Evolutionary conservation across 345 rosid genomes (phyloP).

Genomic region (Heritiera fomes): DNA sequence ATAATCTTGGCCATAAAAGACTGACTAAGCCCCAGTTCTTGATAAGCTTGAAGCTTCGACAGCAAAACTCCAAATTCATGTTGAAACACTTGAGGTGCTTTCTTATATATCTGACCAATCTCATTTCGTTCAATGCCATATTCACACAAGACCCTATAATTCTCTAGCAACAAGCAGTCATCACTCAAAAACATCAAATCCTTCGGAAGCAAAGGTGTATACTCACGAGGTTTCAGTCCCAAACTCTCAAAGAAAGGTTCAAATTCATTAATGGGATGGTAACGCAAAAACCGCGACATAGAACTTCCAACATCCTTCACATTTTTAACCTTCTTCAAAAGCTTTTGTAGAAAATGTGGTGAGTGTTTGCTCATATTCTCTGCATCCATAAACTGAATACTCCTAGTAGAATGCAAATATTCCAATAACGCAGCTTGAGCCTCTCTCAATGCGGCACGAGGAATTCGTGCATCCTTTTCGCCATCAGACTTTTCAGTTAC

Average conservation of each 20-base stretch:
- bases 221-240: slow-evolving; percentile 59
- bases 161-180: slow-evolving; percentile 56
- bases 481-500: slow-evolving; percentile 15
- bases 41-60: slow-evolving; percentile 55
- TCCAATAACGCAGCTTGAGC: slow-evolving; percentile 73
- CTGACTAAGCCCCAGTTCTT: slow-evolving; percentile 57
- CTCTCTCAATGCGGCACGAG: slow-evolving; percentile 36
- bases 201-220: slow-evolving; percentile 42
- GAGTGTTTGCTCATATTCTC: slow-evolving; percentile 71
- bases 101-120: slow-evolving; percentile 61
- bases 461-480: slow-evolving; percentile 26
- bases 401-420: slow-evolving; percentile 65
- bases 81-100: slow-evolving; percentile 54
- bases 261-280: slow-evolving; percentile 82
- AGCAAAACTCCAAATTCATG: slow-evolving; percentile 51
- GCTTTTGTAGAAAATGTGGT: slow-evolving; percentile 43
- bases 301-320: slow-evolving; percentile 39
- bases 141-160: slow-evolving; percentile 60
- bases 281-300: slow-evolving; percentile 53
- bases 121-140: slow-evolving; percentile 59
- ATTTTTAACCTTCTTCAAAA: slow-evolving; percentile 40
- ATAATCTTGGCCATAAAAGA: slow-evolving; percentile 44
- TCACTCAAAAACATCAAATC: slow-evolving; percentile 63
- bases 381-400: slow-evolving; percentile 57
- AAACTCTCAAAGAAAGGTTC: slow-evolving; percentile 87